Conservation (phyloP, 495 filamentous ascomycete genomes). For the Aspergillus egyptiacus region DNA sequence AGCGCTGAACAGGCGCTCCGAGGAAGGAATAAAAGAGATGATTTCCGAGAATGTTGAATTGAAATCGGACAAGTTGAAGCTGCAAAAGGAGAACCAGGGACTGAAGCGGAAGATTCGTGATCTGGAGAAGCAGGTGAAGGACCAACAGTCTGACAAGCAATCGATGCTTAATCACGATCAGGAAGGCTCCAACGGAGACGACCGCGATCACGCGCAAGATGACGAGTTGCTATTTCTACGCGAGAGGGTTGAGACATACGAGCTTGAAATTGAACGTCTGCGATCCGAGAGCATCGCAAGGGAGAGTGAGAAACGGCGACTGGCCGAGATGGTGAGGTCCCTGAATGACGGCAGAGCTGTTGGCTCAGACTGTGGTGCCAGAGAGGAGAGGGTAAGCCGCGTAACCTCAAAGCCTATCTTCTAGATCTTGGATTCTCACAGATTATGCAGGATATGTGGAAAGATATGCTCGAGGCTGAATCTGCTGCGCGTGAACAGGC, state of each 20-base stretch:
- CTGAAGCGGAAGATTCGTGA: slow-evolving; percentile 73
- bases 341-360: slow-evolving; percentile 59
- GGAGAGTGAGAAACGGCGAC: slow-evolving; percentile 73
- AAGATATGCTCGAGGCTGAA: slow-evolving; percentile 91
- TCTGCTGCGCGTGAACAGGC: slow-evolving; percentile 83
- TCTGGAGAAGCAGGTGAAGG: slow-evolving; percentile 76
- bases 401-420: background rate
- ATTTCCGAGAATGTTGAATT: slow-evolving; percentile 95
- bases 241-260: slow-evolving; percentile 76
- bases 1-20: slow-evolving; percentile 83
- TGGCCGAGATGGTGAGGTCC: slow-evolving; percentile 71
- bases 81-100: slow-evolving; percentile 81
- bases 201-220: slow-evolving; percentile 50
- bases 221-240: slow-evolving; percentile 78
- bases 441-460: slow-evolving; percentile 66
- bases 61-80: slow-evolving; percentile 78
- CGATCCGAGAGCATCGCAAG: slow-evolving; percentile 66
- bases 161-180: slow-evolving; percentile 54
- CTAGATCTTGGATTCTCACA: background rate
- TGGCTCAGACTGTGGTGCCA: slow-evolving; percentile 62
- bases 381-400: slow-evolving; percentile 65
- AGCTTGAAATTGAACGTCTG: slow-evolving; percentile 74
- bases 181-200: slow-evolving; percentile 55
- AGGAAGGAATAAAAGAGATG: slow-evolving; percentile 96
- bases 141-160: slow-evolving; percentile 52